Evolutionary conservation across 805 yeast genomes (phyloP), one percentile per base, ranked within the genome.

Genomic region (Yueomyces sinensis): DNA sequence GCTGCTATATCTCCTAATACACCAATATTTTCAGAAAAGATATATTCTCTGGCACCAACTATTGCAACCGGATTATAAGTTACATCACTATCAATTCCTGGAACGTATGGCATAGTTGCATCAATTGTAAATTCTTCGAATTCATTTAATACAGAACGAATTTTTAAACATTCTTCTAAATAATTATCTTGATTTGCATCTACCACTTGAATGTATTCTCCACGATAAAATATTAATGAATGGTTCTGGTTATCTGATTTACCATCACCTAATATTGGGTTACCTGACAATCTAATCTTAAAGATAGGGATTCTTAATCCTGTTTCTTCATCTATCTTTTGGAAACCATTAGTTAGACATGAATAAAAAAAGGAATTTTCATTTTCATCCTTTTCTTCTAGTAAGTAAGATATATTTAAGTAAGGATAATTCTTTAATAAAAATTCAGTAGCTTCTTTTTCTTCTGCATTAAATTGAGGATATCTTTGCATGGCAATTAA

Each of bases 111-210:
- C 37, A 66, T 66, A n/a, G 56, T 56, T 36, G 61, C 61, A 36
- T 65, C 72, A 19, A 65, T 52, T 28, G 72, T 68, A 46, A 77
- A 58, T 51, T 87, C 95, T 53, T 89, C 96, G 60, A 89, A 89
- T 50, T 89, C 97, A 9, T 94, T 77, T 33, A 89, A 59, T 1
- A 89, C 81, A 2, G 93, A 74, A 46, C 95, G 71, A 28, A 89
- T 80, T 63, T 89, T 89, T 41, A 89, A 58, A 53, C 97, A 89
- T 57, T 89, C 97, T 55, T 89, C 97, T 22, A 89, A 58, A 50
- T 89, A 89, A 54, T 89, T 89, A 54, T 89, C 97, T 61, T 89
- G 97, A 47, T 89, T 89, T 1, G 97, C 95, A 65, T 89, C 97
- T 39, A 89, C 76, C 3, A 87, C 86, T 61, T 89, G 96, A 43